Conservation (phyloP, 2,329 filamentous ascomycete genomes). For the Monosporascus sp. region DNA sequence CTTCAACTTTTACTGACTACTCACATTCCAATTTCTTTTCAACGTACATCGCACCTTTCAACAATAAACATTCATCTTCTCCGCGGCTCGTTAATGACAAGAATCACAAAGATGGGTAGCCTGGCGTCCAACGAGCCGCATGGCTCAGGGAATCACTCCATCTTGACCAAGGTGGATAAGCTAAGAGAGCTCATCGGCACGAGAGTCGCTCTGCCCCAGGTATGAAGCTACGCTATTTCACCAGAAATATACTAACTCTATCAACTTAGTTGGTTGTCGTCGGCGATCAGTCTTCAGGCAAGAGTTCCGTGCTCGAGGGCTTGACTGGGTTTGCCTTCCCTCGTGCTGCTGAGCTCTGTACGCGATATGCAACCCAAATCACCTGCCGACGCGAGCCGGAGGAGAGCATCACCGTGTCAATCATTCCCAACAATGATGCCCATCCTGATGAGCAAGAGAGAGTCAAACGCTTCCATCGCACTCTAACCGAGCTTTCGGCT, state of each 20-base stretch:
- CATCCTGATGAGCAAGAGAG: conserved; percentile 13
- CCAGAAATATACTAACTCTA: conserved; percentile 34
- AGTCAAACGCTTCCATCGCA: conserved; percentile 24
- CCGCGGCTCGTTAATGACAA: neutral
- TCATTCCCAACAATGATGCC: conserved; percentile 29
- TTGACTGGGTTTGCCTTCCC: conserved; percentile 46
- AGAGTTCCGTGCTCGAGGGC: conserved; percentile 76
- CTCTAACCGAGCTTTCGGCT: conserved; percentile 16
- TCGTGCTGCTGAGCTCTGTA: conserved; percentile 38
- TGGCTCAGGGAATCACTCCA: conserved; percentile 17
- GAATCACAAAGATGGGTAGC: conserved; percentile 8
- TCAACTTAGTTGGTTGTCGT: conserved; percentile 63
- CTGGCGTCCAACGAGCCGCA: neutral
- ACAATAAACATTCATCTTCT: too few relatives aligned
- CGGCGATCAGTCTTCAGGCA: conserved; percentile 80
- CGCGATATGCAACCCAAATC: conserved; percentile 45
- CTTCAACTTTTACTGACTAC: too few relatives aligned
- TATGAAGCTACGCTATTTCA: conserved; percentile 14
- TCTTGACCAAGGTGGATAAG: conserved; percentile 33
- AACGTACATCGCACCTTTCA: too few relatives aligned
- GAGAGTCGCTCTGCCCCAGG: conserved; percentile 26
- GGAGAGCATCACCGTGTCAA: conserved; percentile 35
- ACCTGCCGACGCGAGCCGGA: conserved; percentile 33
- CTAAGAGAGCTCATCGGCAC: conserved; percentile 36
- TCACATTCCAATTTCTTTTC: too few relatives aligned